Evolutionary conservation across 805 yeast genomes (phyloP).

Genomic region (Ogataea angusta): DNA sequence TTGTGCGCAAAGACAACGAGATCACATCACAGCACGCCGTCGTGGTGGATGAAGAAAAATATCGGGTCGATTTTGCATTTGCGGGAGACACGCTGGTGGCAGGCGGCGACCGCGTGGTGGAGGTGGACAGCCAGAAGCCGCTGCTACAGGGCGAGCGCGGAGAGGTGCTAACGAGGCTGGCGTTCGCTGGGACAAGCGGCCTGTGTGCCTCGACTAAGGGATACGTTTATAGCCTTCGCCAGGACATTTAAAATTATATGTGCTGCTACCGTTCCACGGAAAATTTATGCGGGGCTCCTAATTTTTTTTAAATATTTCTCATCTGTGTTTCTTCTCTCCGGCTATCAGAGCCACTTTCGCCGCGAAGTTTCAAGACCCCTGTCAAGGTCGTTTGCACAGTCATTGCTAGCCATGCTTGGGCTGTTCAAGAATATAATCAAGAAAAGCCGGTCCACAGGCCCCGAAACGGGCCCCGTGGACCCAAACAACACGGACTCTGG

Average conservation of each 20-base stretch:
- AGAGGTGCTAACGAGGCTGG: background rate
- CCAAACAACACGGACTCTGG: background rate
- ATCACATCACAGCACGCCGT: conserved; percentile 6
- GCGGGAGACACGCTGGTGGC: conserved; percentile 4
- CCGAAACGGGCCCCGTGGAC: background rate
- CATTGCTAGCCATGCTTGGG: conserved; percentile 24
- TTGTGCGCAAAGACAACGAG: conserved; percentile 12
- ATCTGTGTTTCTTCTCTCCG: background rate
- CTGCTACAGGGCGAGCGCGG: background rate
- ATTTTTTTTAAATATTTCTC: conserved; percentile 3
- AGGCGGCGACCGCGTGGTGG: conserved; percentile 6
- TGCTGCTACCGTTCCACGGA: background rate
- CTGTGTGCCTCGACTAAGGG: conserved; percentile 6
- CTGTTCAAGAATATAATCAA: conserved; percentile 28
- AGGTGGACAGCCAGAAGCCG: background rate
- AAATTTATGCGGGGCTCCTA: conserved; percentile 6
- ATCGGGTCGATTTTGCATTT: conserved; percentile 13
- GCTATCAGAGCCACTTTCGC: background rate
- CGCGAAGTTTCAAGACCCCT: background rate
- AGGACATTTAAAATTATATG: background rate
- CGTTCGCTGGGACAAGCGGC: background rate
- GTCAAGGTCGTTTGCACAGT: background rate
- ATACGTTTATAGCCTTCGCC: background rate
- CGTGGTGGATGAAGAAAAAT: conserved; percentile 6
- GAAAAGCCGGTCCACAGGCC: conserved; percentile 8